Evolutionary conservation across 2,329 filamentous ascomycete genomes (phyloP).

Genomic region (Fusarium robinianum): DNA sequence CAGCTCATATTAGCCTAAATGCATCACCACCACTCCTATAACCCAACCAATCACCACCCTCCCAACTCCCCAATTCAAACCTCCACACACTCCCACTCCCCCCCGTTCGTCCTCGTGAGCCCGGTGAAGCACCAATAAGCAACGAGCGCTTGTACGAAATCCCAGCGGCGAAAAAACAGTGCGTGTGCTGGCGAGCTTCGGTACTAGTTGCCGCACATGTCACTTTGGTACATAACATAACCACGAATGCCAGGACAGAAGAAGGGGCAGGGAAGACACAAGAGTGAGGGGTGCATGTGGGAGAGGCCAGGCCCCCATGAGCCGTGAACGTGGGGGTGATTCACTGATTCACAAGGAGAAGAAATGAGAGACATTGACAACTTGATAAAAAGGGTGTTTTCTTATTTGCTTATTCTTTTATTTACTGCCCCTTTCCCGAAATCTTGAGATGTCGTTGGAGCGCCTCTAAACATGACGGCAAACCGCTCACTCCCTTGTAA

Average conservation of each 20-base stretch:
- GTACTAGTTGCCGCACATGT: too few relatives aligned
- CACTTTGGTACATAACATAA: too few relatives aligned
- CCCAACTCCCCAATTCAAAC: too few relatives aligned
- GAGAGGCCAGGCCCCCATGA: too few relatives aligned
- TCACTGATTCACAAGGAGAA: too few relatives aligned
- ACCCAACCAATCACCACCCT: slow-evolving; percentile 33
- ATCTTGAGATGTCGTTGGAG: slow-evolving; percentile 19
- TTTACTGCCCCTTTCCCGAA: slow-evolving; percentile 4
- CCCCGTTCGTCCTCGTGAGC: slow-evolving; percentile 20
- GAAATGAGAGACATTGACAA: too few relatives aligned
- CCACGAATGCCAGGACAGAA: too few relatives aligned
- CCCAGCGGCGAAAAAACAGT: not conserved
- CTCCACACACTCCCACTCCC: slow-evolving; percentile 6
- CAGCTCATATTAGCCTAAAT: slow-evolving; percentile 38
- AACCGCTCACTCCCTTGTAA: too few relatives aligned
- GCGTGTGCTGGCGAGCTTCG: too few relatives aligned
- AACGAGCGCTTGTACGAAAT: slow-evolving; percentile 32
- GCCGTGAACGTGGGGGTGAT: too few relatives aligned
- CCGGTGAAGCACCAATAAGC: slow-evolving; percentile 27
- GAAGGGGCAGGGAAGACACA: too few relatives aligned
- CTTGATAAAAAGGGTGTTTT: not conserved
- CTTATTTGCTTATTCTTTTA: not conserved
- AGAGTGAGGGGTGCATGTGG: too few relatives aligned
- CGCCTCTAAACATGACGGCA: slow-evolving; percentile 17
- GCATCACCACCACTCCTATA: slow-evolving; percentile 11